Evolutionary conservation across 2,329 filamentous ascomycete species (phyloP).

Genomic region (Pestalotiopsis sp.): DNA sequence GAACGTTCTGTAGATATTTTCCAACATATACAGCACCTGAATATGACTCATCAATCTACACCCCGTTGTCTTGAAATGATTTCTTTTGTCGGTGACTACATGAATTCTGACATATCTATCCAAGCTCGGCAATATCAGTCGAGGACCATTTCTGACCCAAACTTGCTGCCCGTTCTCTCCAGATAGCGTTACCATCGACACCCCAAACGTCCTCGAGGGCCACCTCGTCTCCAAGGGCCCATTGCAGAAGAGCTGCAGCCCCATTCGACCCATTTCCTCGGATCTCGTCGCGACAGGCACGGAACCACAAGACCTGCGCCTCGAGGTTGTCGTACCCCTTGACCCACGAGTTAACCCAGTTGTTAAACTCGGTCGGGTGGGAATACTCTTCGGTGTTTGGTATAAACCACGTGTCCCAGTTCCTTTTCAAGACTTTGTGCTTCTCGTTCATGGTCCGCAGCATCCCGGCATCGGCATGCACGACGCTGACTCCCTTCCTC

Average conservation of each 20-base stretch:
- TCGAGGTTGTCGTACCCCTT: conserved; percentile 5
- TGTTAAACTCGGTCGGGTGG: neutral
- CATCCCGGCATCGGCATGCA: neutral
- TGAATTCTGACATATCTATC: neutral
- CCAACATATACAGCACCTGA: no score
- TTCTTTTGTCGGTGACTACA: no score
- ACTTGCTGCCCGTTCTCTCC: neutral
- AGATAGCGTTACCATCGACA: neutral
- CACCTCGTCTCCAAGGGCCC: neutral
- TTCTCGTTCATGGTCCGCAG: neutral
- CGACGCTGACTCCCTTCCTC: neutral
- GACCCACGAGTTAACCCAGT: conserved; percentile 9
- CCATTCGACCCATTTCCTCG: neutral
- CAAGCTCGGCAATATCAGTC: neutral
- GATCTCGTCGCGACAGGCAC: neutral
- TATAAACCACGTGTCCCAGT: neutral
- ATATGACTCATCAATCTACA: no score
- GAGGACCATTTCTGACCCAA: neutral
- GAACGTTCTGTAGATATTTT: no score
- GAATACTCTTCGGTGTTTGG: neutral
- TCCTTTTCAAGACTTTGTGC: neutral
- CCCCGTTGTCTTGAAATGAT: no score
- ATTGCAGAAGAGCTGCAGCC: neutral
- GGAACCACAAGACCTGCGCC: conserved; percentile 8
- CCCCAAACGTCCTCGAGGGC: neutral